Conservation (phyloP, 495 filamentous ascomycete species). For the Podospora fimiseda region DNA sequence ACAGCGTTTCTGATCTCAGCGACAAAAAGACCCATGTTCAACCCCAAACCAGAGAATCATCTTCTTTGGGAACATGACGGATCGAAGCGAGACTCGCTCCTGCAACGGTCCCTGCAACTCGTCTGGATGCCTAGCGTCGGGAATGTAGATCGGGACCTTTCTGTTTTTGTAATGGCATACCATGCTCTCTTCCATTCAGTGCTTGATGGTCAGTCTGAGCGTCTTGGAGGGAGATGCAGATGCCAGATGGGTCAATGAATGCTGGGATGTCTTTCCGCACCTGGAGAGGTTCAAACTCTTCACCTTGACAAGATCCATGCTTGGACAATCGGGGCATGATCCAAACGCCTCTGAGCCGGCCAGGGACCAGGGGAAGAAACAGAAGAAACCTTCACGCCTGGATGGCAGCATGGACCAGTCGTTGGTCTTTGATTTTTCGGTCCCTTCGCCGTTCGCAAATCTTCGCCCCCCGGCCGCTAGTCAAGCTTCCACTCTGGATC, state of each 20-base stretch:
- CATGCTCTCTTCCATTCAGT: constrained; percentile 9
- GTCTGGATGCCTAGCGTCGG: background rate
- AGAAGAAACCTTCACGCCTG: constrained; percentile 13
- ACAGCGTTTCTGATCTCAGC: constrained; percentile 17
- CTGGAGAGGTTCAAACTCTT: constrained; percentile 15
- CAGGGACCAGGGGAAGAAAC: constrained; percentile 15
- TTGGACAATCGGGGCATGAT: constrained; percentile 2
- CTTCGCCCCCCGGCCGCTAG: constrained; percentile 8
- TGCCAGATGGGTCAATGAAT: constrained; percentile 16
- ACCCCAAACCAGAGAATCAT: constrained; percentile 9
- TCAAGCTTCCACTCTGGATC: constrained; percentile 7
- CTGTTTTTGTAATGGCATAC: constrained; percentile 12
- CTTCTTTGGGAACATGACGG: constrained; percentile 21
- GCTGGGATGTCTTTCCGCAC: constrained; percentile 20
- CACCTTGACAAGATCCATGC: constrained; percentile 8
- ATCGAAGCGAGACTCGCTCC: constrained; percentile 25
- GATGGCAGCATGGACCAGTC: constrained; percentile 17
- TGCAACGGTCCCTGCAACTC: constrained; percentile 15
- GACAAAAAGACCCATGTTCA: constrained; percentile 19
- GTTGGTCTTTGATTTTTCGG: constrained; percentile 6
- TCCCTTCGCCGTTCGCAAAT: constrained; percentile 11
- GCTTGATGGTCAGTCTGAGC: constrained; percentile 15
- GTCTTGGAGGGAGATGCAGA: constrained; percentile 19
- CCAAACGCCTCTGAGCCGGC: background rate
- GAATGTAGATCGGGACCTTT: background rate